Evolutionary conservation across 2,329 filamentous ascomycete species (phyloP).

Genomic region (Pleurostoma richardsiae): DNA sequence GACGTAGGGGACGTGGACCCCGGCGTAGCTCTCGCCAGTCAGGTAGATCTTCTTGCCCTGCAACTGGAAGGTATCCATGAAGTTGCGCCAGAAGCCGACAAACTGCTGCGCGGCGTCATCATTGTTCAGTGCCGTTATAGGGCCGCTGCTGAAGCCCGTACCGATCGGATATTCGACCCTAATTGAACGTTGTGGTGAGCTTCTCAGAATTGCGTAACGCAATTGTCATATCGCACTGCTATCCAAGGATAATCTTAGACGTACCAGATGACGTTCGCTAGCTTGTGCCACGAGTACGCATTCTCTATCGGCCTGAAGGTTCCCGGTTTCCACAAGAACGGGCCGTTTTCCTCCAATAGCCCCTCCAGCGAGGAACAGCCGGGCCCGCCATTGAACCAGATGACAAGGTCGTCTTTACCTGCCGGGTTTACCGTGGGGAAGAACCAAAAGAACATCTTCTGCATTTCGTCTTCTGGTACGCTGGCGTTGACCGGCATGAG

Average conservation of each 20-base stretch:
- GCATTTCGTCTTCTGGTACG: too few species aligned
- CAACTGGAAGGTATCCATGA: slow-evolving; percentile 60
- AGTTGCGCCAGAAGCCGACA: slow-evolving; percentile 70
- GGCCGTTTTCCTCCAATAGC: slow-evolving; percentile 68
- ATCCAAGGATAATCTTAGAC: too few species aligned
- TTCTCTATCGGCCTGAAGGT: slow-evolving; percentile 59
- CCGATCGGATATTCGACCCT: too few species aligned
- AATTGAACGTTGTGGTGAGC: too few species aligned
- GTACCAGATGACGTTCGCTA: slow-evolving; percentile 63
- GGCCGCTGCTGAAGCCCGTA: slow-evolving; percentile 57
- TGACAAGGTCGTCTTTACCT: too few species aligned
- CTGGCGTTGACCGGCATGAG: too few species aligned
- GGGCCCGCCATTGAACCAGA: slow-evolving; percentile 30
- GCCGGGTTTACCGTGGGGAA: too few species aligned
- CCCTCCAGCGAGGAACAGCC: slow-evolving; percentile 48
- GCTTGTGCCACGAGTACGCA: slow-evolving; percentile 62
- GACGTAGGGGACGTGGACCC: slow-evolving; percentile 56
- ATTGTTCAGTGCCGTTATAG: slow-evolving; percentile 54
- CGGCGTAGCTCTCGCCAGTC: slow-evolving; percentile 61
- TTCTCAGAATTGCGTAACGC: too few species aligned
- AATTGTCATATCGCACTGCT: too few species aligned
- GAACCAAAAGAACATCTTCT: too few species aligned
- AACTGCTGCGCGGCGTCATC: slow-evolving; percentile 62
- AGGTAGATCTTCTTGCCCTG: slow-evolving; percentile 62
- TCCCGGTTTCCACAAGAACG: slow-evolving; percentile 62